Evolutionary conservation across 176 grass and related monocot species (phyloP), one percentile per base, ranked within the genome.

Genomic region (Pontederia paniculata): DNA sequence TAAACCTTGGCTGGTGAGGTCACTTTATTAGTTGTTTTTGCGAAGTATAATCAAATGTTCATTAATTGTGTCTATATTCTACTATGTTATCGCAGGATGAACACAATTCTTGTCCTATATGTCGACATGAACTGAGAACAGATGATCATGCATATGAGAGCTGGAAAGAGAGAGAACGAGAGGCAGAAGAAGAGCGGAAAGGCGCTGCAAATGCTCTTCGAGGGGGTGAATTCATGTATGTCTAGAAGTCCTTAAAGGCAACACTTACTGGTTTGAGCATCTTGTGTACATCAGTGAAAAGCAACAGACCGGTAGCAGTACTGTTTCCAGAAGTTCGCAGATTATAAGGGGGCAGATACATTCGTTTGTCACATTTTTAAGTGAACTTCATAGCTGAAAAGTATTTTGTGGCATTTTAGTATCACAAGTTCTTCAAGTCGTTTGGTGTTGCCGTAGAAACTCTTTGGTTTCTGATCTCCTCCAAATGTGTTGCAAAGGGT

Each of bases 191-290:
- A 77, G 86, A 98, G 17, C 81, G 83, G 69, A 98, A 78, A 80
- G 93, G 86, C 9, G 86, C 93, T 0, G 86, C 83, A 0, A 91
- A 98, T 82, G 93, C 93, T 20, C 73, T 98, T 48, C 76, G 83
- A 44, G 86, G 77, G 49, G 93, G 93, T 10, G 83, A 98, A 63
- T 98, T 82, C 65, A 98, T 98, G 86, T 98, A 97, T 63, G 63
- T 89, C 60, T 96, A 37, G 28, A 37, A 37, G 7, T 37, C 28
- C 3, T 6, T 6, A 2, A 37, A 37, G 7, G 28, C 28, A 37
- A 37, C 28, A 37, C 28, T 37, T 2, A 37, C 28, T 5, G 28
- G 28, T 37, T 37, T 37, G 28, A 6, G 28, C 28, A 6, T 37
- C 28, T 5, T 37, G 7, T 6, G 28, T 37, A 37, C 28, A 37